Evolutionary conservation across 176 grass and related monocot genomes (phyloP), one percentile per base, ranked within the genome.

Genomic region (Musa itinerans): DNA sequence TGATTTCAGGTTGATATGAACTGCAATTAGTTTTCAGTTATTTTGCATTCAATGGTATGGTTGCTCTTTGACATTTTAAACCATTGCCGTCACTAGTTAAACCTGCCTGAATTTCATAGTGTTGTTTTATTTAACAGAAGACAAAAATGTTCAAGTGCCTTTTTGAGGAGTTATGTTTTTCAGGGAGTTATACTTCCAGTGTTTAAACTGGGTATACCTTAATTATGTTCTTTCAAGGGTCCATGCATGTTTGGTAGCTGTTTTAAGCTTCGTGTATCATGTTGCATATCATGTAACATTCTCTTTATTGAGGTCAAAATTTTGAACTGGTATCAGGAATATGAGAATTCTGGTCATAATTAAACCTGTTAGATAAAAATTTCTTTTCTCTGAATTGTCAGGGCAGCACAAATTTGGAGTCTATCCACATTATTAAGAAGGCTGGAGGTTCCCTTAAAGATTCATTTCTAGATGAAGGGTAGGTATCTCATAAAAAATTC

Each of bases 381-480:
- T 24, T 14, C 21, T 25, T 25, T n/a, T 50, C 76, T 9, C 53
- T 70, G 23, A 67, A 63, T 8, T 91, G 59, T n/a, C 84, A 97
- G 94, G 94, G 94, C 58, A 97, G 94, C 84, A 97, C 86, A 29
- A 97, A 97, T 71, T 86, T 97, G 78, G 94, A 93, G 76, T 64
- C 90, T 56, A 93, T 97, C 58, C 94, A 97, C 88, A 93, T 97
- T 89, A 86, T 97, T 57, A 97, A 97, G 88, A 97, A 91, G 81
- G 85, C 90, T 89, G 94, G 94, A 78, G 94, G 94, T 70, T 97
- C 94, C 53, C 94, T 97, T n/a, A 93, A 81, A 78, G 94, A 97
- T 74, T 97, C 94, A n/a, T 97, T 97, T 90, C 81, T 97, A 72
- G 94, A 89, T 51, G 90, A 97, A 89, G 94, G 94, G 94, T 97